Evolutionary conservation across 352 stramenopile genomes (phyloP), one percentile per base, ranked within the genome.

Genomic region (Lagenidium sp.): DNA sequence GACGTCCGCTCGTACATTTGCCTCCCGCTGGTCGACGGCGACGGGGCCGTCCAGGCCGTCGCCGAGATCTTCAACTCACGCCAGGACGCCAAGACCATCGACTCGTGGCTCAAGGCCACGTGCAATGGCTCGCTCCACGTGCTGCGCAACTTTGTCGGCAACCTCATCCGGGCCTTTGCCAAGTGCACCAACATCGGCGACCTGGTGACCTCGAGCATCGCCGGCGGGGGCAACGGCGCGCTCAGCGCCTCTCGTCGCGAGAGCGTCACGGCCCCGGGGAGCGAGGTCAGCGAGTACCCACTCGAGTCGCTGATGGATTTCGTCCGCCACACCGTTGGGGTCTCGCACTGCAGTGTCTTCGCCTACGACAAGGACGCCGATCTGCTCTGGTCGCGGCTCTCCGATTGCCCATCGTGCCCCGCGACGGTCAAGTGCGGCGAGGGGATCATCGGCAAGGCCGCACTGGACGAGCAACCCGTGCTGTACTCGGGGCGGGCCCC

Each of bases 41-140:
- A 63, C 12, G 68, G 57, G 19, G 62, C 28, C 6, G 66, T 84
- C 23, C 69, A 69, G 39, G 75, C 65, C 10, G 60, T 85, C 22
- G 72, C 76, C 10, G 70, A 88, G 54, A 52, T 88, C 30, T 83
- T 80, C 52, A 86, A 86, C 53, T 71, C 71, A 3, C 68, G 66
- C 15, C 60, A 83, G 18, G 60, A 70, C 36, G 37, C 53, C 3
- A 45, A 59, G 13, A 47, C 70, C 13, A 47, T 84, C 41, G 54
- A 44, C 0, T 43, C 52, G 6, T 86, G 71, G 71, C 63, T 86
- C 6, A 47, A 57, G 22, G 53, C 62, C 2, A 49, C 52, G 6
- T 47, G 41, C 23, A 51, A 36, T 32, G 58, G 70, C 29, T 76
- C 66, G 23, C 74, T 86, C 24, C 61, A 70, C 47, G 65, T 69